phyloP scores from a whole-genome alignment of 305 asterid species.

The Stenogyne calaminthoides region DNA sequence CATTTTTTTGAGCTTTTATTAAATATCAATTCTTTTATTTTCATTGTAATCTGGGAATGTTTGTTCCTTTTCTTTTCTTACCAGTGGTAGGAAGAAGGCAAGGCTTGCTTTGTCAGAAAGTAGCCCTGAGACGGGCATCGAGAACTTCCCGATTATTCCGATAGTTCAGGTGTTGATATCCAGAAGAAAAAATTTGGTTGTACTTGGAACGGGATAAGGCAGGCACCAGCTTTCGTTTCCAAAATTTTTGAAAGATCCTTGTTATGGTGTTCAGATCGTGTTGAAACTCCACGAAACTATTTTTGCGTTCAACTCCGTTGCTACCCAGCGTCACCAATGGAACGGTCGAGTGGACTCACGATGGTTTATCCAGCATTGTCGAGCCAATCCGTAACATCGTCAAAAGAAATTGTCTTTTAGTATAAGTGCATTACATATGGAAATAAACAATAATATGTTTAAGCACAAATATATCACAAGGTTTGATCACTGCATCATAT shows the following conservation, averaged over 20 bases:
- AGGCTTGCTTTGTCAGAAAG: conserved; percentile 39
- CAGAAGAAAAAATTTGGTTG: conserved; percentile 60
- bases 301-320: conserved; percentile 71
- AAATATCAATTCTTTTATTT: not conserved
- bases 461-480: too few species aligned
- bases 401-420: too few species aligned
- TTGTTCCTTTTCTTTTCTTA: too few species aligned
- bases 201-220: conserved; percentile 86
- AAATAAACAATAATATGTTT: too few species aligned
- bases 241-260: conserved; percentile 55
- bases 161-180: conserved; percentile 17
- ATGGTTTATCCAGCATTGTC: too few species aligned
- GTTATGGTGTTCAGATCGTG: conserved; percentile 57
- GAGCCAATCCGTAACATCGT: too few species aligned
- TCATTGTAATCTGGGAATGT: not conserved
- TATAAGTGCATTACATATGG: too few species aligned
- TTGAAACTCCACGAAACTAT: conserved; percentile 78
- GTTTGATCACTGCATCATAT: too few species aligned
- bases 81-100: conserved; percentile 66
- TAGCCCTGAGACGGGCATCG: conserved; percentile 13
- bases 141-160: too few species aligned
- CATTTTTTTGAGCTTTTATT: not conserved
- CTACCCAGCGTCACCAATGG: conserved; percentile 74
- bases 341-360: conserved; percentile 71
- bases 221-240: conserved; percentile 66